phyloP scores from a whole-genome alignment of 2,329 filamentous ascomycete species.

The Fusarium longipes region DNA sequence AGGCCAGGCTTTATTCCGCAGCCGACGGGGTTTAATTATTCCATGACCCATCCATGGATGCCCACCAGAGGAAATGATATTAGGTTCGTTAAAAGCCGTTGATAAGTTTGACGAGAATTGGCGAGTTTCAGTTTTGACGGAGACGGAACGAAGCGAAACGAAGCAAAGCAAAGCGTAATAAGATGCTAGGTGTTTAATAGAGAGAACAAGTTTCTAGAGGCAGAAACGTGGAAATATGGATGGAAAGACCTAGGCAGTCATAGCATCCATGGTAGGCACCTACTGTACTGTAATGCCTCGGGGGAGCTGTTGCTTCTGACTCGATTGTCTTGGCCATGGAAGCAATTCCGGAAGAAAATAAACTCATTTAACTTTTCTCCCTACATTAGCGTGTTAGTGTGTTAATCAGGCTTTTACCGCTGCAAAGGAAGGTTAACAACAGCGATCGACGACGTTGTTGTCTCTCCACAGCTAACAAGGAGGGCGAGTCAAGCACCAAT shows the following conservation, averaged over 20 bases:
- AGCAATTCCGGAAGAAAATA: conserved; percentile 19
- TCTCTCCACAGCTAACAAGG: conserved; percentile 5
- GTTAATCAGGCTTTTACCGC: conserved; percentile 4
- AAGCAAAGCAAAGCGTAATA: conserved; percentile 2
- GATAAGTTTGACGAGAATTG: conserved; percentile 22
- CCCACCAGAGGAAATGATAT: neutral
- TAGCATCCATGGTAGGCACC: neutral
- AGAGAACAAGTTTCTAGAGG: neutral
- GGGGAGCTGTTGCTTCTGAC: neutral
- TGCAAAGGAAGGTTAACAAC: conserved; percentile 5
- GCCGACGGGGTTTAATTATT: conserved; percentile 8
- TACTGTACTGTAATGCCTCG: neutral
- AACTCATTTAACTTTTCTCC: conserved; percentile 34
- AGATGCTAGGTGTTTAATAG: neutral
- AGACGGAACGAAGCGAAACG: conserved; percentile 10
- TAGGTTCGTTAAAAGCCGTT: neutral
- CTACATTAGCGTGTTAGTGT: conserved; percentile 37
- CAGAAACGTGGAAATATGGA: neutral
- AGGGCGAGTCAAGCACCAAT: conserved; percentile 3
- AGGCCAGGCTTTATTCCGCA: conserved; percentile 4
- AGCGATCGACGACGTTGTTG: conserved; percentile 17
- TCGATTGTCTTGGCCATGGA: neutral
- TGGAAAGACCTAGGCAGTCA: too few species aligned
- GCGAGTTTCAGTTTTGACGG: conserved; percentile 31
- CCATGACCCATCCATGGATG: conserved; percentile 1